These are phyloP conservation scores for Phylloporus rhodoxanthus DNA, from an alignment of 768 basidiomycete genomes.

Conservation along the genomic window DNA sequence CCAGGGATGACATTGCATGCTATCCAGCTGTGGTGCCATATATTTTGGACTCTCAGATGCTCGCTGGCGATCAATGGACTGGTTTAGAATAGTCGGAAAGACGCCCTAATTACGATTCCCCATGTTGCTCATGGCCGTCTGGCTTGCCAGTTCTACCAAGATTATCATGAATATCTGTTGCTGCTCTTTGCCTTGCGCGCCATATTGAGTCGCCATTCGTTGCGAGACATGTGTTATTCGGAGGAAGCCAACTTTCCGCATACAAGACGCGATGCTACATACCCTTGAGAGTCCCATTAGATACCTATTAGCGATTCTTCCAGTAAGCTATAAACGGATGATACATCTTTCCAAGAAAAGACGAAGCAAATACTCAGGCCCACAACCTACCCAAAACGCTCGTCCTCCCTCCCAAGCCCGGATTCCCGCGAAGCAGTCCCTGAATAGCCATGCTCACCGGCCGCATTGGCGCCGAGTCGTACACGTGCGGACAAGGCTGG, in stretches of 20 bases:
- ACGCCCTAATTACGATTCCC: not conserved
- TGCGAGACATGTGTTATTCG: not conserved
- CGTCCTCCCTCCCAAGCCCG: slow-evolving; percentile 31
- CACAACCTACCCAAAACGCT: slow-evolving; percentile 64
- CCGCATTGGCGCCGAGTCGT: slow-evolving; percentile 67
- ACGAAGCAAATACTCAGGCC: slow-evolving; percentile 21
- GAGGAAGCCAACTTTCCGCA: not conserved
- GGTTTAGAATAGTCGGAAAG: not conserved
- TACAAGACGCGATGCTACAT: not conserved
- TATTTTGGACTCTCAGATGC: not conserved
- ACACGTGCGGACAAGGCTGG: slow-evolving; percentile 77
- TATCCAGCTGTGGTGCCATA: not conserved
- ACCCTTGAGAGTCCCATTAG: not conserved
- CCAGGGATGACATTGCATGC: not conserved
- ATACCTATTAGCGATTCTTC: not conserved
- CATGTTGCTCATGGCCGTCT: too few relatives aligned
- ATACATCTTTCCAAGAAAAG: not conserved
- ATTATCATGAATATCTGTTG: not conserved
- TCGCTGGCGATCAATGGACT: not conserved
- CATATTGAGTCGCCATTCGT: too few relatives aligned
- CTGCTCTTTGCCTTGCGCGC: too few relatives aligned
- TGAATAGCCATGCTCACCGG: slow-evolving; percentile 72
- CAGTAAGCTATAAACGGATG: not conserved
- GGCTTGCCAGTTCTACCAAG: not conserved
- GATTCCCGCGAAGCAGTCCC: slow-evolving; percentile 50